Base-by-base conservation (phyloP, 2,329 filamentous ascomycete species). In the Metarhizium robertsii region DNA sequence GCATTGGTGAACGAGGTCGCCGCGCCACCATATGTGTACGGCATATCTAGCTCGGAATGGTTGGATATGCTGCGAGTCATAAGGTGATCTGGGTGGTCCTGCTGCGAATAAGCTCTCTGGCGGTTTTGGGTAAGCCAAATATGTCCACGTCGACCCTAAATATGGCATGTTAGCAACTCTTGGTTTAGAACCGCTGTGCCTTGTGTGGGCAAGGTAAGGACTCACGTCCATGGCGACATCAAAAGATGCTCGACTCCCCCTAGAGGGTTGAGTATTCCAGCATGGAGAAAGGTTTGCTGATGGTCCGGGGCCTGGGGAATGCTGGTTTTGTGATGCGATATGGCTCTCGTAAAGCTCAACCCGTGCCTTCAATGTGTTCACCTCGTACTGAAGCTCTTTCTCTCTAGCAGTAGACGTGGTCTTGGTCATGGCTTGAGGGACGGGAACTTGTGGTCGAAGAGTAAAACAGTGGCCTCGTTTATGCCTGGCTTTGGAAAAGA, bases 21-120 rank as follows among this genome's bases (percentile, higher is more conserved):
- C n/a, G 48, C 42, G n/a, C 34, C 42, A 7, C 49, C 47, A 29
- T 54, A 52, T 13, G 34, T 20, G 16, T 38, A 34, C 20, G 42
- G 32, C 61, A 70, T 71, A 32, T 69, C 60, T 43, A 65, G 63
- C 30, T 72, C 69, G 10, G 74, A 74, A 36, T 69, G 66, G 60
- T 68, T 73, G 43, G 76, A 79, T 14, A 67, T 65, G 54, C 68
- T 72, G 55, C 76, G 74, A 61, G 71, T 69, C 76, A 79, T 79
- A 58, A 67, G 66, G 34, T 71, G 67, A 1, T 69, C 66, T 8
- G 65, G 58, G 13, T 65, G 56, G 1, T 63, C 59, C 54, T 69
- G 66, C 48, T 68, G 67, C 30, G 66, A 69, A 46, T 59, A 59
- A 20, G 63, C 61, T 32, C 64, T 61, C 56, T 61, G 64, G 36